Percentiles rank a stretch among this genome's conserved stretches.
phyloP scores from a whole-genome alignment of 1,139 yeast species.

The Candida neerlandica region DNA sequence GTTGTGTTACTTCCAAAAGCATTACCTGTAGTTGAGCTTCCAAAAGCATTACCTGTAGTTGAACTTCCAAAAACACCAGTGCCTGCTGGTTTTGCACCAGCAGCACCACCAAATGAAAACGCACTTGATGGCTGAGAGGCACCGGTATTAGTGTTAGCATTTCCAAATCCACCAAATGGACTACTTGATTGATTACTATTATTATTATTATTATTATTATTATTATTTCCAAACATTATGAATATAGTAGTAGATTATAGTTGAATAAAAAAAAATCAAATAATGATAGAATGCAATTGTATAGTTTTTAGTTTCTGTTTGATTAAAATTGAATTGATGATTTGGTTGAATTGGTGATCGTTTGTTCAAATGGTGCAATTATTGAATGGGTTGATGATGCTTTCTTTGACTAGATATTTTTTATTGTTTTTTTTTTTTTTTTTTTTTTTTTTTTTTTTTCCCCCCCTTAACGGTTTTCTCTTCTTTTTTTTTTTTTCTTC shows the following conservation, averaged over 20 bases:
- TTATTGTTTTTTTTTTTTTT: background rate
- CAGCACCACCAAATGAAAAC: slow-evolving; percentile 16
- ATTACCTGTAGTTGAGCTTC: background rate
- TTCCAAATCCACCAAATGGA: slow-evolving; percentile 12
- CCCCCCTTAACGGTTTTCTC: no score
- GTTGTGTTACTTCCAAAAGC: slow-evolving; percentile 1
- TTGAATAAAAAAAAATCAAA: background rate
- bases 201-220: slow-evolving; percentile 2
- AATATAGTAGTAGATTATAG: no score
- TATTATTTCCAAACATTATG: slow-evolving; percentile 10
- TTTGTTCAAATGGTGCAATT: background rate
- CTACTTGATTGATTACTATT: slow-evolving; percentile 3
- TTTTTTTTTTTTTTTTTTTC: slow-evolving; percentile 3
- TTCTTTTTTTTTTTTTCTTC: no score
- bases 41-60: slow-evolving; percentile 13
- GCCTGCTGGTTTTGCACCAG: slow-evolving; percentile 22
- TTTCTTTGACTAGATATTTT: background rate
- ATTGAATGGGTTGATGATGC: background rate
- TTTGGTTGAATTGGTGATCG: background rate
- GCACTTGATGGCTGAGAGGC: slow-evolving; percentile 1
- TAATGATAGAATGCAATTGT: background rate
- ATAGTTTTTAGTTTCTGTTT: background rate
- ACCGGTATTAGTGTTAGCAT: slow-evolving; percentile 8
- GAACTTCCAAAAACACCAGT: slow-evolving; percentile 15
- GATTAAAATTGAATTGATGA: background rate